Base-by-base conservation (phyloP, 208 protist species). In the Crithidia expoeki region DNA sequence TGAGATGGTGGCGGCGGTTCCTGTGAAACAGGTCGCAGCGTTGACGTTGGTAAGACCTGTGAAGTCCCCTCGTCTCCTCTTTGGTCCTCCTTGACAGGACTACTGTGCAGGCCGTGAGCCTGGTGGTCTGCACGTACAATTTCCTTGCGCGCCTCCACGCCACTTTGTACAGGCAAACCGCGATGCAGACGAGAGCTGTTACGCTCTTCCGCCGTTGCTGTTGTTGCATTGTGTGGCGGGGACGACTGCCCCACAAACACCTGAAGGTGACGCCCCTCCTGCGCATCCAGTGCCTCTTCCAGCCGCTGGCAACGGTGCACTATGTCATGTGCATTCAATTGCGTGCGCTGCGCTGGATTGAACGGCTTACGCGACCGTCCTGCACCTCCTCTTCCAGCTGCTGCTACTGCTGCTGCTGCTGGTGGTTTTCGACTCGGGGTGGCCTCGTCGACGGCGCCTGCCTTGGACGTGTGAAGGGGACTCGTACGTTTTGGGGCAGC, bases 281-380 rank as follows among this genome's bases (percentile, higher is more conserved):
- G 66, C 3, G 58, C 62, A 32, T 80, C 79, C 5, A 84, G 52
- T 2, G 49, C 59, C 30, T 80, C 68, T 19, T 69, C 76, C 16
- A 84, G 69, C 4, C 60, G 68, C 32, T 72, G 79, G 51, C 62
- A 70, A 19, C 79, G 79, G 16, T 52, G 73, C 9, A 78, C 68
- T 17, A 84, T 84, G 36, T 80, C 79, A 27, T 68, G 34, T 0
- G 68, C 57, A 33, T 76, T 9, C n/a, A 80, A 53, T 6, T 66
- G 68, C 32, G 42, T 12, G 10, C 47, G 47, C 30, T 34, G 61
- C 34, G 30, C 42, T 0, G 42, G 3, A 11, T 10, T 2, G 19
- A 34, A 46, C 19, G 16, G 68, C 28, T 38, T 42, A 10, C 38
- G 61, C 9, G 47, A 53, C 47, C 46, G 32, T 5, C 58, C 27